phyloP scores from a whole-genome alignment of 306 rosid species.

The Vigna hirtella region DNA sequence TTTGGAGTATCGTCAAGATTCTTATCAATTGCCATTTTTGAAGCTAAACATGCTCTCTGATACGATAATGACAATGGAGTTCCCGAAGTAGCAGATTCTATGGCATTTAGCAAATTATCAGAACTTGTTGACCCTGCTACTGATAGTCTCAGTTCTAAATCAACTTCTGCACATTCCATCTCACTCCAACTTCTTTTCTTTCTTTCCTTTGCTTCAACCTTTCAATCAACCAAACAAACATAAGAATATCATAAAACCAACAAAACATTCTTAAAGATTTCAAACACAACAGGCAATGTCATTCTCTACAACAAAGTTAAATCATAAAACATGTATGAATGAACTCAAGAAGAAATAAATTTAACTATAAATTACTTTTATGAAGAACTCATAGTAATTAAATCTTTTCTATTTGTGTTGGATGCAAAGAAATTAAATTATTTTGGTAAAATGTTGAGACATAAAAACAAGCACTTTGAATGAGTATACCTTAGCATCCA shows the following conservation, averaged over 20 bases:
- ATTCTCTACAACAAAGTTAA: neutral
- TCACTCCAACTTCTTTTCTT: neutral
- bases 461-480: neutral
- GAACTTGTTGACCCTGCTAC: neutral
- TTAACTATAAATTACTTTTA: neutral
- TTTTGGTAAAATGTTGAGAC: neutral
- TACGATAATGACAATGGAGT: neutral
- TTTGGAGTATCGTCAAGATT: neutral
- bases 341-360: neutral
- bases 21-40: neutral
- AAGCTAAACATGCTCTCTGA: neutral
- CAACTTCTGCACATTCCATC: neutral
- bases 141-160: slow-evolving; percentile 24
- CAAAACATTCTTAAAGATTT: no score
- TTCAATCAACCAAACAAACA: neutral
- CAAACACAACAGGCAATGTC: no score
- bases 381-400: neutral
- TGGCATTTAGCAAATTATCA: no score
- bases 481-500: neutral
- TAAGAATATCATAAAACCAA: no score
- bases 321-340: neutral
- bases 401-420: no score
- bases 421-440: neutral
- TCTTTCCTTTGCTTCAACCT: slow-evolving; percentile 26
- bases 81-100: neutral